Evolutionary conservation across 2,329 filamentous ascomycete genomes (phyloP), one percentile per base, ranked within the genome.

Genomic region (Colletotrichum lindemuthianum): DNA sequence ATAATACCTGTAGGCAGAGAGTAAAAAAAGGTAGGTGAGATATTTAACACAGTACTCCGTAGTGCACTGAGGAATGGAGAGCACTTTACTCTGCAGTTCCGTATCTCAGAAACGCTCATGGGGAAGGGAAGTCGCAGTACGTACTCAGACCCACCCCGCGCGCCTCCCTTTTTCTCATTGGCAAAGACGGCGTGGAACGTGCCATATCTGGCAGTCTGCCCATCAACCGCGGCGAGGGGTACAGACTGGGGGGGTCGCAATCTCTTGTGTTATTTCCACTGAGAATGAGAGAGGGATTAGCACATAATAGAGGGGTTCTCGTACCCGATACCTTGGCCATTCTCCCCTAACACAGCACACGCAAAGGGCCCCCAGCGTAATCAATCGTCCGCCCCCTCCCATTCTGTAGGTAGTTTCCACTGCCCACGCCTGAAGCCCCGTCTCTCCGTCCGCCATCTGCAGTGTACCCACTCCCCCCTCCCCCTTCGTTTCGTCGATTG

Each of bases 221-320:
- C 43, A 43, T 43, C 41, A 43, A 12, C 40, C 12, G 15, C 13
- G 15, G 8, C 13, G 13, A 13, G 41, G 41, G 41, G 34, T 34
- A n/a, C 16, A n/a, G 34, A 34, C n/a, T 36, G 40, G 32, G 55
- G 48, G 51, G 40, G 54, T 16, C 58, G 59, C 58, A 65, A 65
- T 65, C 59, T 65, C 63, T 63, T 37, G 58, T 13, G 41, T 39
- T 49, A 61, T 63, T 54, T 65, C 39, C 39, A 52, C 56, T 52
- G 39, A 15, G 43, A 33, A 39, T 34, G 41, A 24, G 34, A 34
- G 37, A 24, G 37, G 36, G 24, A 43, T 39, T 34, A 15, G 16
- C 55, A 44, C 16, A 39, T 34, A 41, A 39, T 52, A n/a, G 47
- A 49, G 32, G 24, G 24, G 24, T 4, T 24, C 13, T 16, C 13